Base-by-base conservation (phyloP, 441 rosid genomes). In the Populus tomentosa region DNA sequence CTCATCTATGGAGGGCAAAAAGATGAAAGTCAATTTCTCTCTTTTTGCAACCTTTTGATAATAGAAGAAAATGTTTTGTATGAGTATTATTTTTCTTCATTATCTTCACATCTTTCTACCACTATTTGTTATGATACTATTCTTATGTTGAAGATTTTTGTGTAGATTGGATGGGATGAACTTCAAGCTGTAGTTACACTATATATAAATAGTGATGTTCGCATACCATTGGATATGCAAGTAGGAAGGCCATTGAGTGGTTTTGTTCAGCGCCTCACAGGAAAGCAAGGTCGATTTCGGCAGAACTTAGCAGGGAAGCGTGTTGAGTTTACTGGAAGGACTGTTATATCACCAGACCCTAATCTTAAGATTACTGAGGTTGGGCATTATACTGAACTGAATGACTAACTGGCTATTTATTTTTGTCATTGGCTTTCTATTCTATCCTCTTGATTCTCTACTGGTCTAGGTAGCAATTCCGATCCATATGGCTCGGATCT, bases 291-390 rank as follows among this genome's bases (percentile, higher is more conserved):
- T 59, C 94, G 98, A 5, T 91, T 96, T 82, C 96, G 98, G 81
- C 93, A 96, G 73, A 94, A 94, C 81, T 87, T 96, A 83, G 90
- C 92, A 32, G 99, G 99, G 73, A 96, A 96, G 85, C 98, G 99
- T 83, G 98, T 91, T 65, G 98, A 96, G 85, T 96, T 61, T 81
- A 96, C 99, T 71, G 98, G 98, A 77, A 89, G 99, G 82, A 96
- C 99, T 82, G 99, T 96, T 82, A 94, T 96, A 86, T 96, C 99
- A 69, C 98, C 99, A 68, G 99, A 96, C 80, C 99, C 99, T 77
- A 96, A 96, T 90, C 83, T 96, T 83, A 92, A 89, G 85, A 94
- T 94, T 78, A 91, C 97, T 30, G 92, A 96, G 98, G 99, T 90
- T 77, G 65, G 82, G 28, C 59, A 10, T 81, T 80, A 18, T 66